Evolutionary conservation across 805 yeast species (phyloP), one percentile per base, ranked within the genome.

Genomic region (Ogataea paraovalis): DNA sequence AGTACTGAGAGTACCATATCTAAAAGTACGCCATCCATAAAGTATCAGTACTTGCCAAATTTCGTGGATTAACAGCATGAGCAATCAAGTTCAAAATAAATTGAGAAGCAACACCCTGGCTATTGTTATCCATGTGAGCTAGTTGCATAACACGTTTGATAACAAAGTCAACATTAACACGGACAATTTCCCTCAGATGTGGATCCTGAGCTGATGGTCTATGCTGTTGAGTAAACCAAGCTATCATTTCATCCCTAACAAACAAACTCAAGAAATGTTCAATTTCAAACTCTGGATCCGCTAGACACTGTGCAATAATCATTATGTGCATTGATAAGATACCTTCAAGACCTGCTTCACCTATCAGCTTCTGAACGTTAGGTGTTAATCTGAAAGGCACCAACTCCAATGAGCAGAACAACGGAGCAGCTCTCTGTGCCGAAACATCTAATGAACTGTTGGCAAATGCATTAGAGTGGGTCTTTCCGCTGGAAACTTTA

Each of bases 301-400:
- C 77, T 52, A 95, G 73, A 4, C 96, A 91, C 60, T 88, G 80
- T 0, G 97, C 94, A 61, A 92, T 87, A 21, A 83, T 78, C 74
- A 91, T 80, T 41, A 94, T 73, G 56, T 90, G 82, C 49, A 89
- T 89, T 2, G 97, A 82, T 53, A 90, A 79, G 16, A 95, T 75
- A 43, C 99, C 99, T 66, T 94, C 99, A 58, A 90, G 70, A 4
- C 90, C 88, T n/a, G 91, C 82, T 50, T 91, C 96, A 42, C 99
- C 98, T 71, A 94, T 89, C 61, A 94, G 74, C 54, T 85, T 83
- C 65, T 94, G 99, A 47, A 95, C 79, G 62, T 95, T 94, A 19
- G 99, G 99, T 5, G 99, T 92, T 60, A 94, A 75, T 61, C 99
- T 77, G 76, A 94, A 94, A 40, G 99, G 98, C 43, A 94, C 97